Conservation (phyloP, 2,329 filamentous ascomycete species). For the Trichophyton verrucosum region DNA sequence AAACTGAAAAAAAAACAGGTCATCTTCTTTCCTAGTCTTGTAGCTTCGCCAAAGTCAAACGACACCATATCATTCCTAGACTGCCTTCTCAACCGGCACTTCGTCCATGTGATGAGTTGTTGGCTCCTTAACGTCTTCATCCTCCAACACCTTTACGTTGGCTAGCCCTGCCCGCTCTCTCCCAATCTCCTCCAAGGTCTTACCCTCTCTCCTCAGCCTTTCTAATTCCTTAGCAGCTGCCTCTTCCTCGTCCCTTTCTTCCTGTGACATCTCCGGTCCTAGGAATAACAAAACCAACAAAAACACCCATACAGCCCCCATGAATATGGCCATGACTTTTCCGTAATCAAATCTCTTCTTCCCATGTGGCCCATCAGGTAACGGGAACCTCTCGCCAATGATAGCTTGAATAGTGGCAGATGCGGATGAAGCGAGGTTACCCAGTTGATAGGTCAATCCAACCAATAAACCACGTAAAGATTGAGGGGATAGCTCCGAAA, state of each 20-base stretch:
- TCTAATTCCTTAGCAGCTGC: constrained; percentile 23
- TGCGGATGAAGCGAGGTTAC: constrained; percentile 48
- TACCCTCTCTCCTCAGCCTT: constrained; percentile 2
- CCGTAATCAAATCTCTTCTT: constrained; percentile 58
- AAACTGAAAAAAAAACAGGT: background rate
- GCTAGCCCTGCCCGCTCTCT: constrained; percentile 7
- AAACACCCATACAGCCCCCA: constrained; percentile 66
- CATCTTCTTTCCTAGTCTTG: background rate
- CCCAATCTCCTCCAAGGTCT: constrained; percentile 9
- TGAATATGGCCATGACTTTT: constrained; percentile 79
- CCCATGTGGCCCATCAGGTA: constrained; percentile 43
- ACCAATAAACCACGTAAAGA: constrained; percentile 51
- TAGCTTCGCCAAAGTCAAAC: background rate
- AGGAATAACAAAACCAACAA: constrained; percentile 40
- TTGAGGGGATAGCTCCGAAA: constrained; percentile 52
- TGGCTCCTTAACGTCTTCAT: background rate
- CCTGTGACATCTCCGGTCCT: constrained; percentile 33
- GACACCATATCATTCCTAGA: background rate
- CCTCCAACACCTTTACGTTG: constrained; percentile 5
- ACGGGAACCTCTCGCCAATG: constrained; percentile 61
- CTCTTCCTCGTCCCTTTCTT: constrained; percentile 34
- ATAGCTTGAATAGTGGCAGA: constrained; percentile 65
- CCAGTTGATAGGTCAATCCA: constrained; percentile 51
- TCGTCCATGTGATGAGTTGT: background rate
- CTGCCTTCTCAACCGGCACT: background rate